Base-by-base conservation (phyloP, 495 filamentous ascomycete genomes). In the Jackrogersella multiformis region DNA sequence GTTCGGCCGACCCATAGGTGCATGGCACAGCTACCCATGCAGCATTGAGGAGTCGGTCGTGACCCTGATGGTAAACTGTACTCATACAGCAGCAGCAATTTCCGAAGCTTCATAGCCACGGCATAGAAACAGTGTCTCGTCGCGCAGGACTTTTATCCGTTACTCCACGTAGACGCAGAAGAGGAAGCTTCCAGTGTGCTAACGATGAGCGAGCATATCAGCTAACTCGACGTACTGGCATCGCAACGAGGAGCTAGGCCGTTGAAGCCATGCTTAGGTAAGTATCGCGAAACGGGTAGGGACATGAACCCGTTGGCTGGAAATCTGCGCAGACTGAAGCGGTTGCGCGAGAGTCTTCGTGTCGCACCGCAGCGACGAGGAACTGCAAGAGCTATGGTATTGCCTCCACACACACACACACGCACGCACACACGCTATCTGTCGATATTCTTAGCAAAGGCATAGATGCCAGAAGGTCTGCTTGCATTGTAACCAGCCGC, bases 71-170 rank as follows among this genome's bases (percentile, higher is more conserved):
- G 36, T 60, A 41, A 49, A 30, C 44, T 36, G 42, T 49, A 38
- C 32, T 49, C 21, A 35, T 36, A 59, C 28, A n/a, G 23, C 30
- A 60, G 21, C 56, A 61, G 56, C 23, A 36, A 24, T 36, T 52
- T 30, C 67, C 61, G 51, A 28, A 30, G 52, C 52, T 36, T 61
- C 51, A 38, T 64, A 28, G 23, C 48, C 61, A 70, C 67, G 21
- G 13, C 67, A 70, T 64, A 57, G 45, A 61, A 45, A 70, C 56
- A 53, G 56, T 61, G 67, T 44, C 36, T 70, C 61, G 67, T 46
- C 56, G 60, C 42, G 61, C 61, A 61, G 61, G 26, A 61, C 46
- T 61, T 56, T 30, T 48, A 46, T 65, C 66, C 66, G 61, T 64
- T 42, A 61, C 66, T 56, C 61, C 36, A 32, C 61, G 51, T 26